Percentiles rank a stretch among this genome's conserved stretches.
phyloP scores from a whole-genome alignment of 495 filamentous ascomycete species.

The Penicillium dipodomyicola region DNA sequence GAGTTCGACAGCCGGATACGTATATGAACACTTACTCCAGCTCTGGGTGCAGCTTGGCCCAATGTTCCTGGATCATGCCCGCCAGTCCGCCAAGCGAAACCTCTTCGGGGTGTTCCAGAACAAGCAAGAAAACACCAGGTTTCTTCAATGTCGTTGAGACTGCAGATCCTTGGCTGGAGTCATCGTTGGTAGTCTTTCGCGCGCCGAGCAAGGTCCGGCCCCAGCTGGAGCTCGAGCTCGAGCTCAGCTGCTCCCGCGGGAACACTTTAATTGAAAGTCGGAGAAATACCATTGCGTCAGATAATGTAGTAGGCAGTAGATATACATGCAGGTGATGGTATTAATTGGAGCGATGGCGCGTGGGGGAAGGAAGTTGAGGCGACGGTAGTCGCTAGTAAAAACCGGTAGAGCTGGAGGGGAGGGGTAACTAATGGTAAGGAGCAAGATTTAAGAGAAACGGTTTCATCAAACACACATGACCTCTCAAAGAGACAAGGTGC shows the following conservation, averaged over 20 bases:
- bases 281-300: slow-evolving; percentile 35
- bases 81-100: slow-evolving; percentile 33
- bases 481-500: neutral
- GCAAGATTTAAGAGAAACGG: neutral
- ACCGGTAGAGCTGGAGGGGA: neutral
- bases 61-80: slow-evolving; percentile 35
- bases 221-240: neutral
- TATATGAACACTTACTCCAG: slow-evolving; percentile 29
- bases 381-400: neutral
- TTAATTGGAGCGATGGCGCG: neutral
- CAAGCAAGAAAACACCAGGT: slow-evolving; percentile 33
- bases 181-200: neutral
- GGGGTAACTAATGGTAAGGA: neutral
- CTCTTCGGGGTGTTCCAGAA: slow-evolving; percentile 32
- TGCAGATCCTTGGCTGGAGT: slow-evolving; percentile 10
- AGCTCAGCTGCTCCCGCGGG: slow-evolving; percentile 27
- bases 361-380: neutral
- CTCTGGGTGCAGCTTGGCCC: slow-evolving; percentile 34
- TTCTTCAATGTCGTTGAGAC: slow-evolving; percentile 11
- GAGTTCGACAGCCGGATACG: neutral
- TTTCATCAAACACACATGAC: neutral
- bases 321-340: neutral
- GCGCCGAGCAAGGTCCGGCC: neutral
- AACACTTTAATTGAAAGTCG: slow-evolving; percentile 39
- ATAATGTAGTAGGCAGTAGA: neutral